Conservation (phyloP, 2,329 filamentous ascomycete genomes). For the Sphaerulina populicola region DNA sequence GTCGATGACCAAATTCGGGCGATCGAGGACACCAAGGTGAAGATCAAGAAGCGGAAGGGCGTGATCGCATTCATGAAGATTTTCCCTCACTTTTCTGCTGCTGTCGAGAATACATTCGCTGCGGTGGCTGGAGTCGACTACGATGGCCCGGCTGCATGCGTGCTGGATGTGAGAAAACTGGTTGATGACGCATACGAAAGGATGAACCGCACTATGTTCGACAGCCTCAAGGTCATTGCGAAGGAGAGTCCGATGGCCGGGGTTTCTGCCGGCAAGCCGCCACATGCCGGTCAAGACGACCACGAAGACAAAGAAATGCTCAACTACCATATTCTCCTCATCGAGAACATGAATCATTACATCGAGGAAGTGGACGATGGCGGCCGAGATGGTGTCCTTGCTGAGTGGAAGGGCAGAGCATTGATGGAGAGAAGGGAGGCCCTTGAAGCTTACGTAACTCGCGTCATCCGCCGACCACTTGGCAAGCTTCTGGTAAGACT, state of each 20-base stretch:
- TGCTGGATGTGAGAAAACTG: constrained; percentile 59
- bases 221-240: constrained; percentile 90
- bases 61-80: constrained; percentile 92
- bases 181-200: constrained; percentile 82
- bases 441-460: constrained; percentile 74
- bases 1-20: constrained; percentile 90
- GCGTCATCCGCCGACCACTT: constrained; percentile 79
- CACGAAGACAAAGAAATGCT: constrained; percentile 91
- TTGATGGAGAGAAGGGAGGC: constrained; percentile 74
- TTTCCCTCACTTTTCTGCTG: constrained; percentile 76
- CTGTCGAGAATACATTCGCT: constrained; percentile 74
- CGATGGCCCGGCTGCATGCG: constrained; percentile 43
- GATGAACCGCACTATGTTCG: constrained; percentile 92
- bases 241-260: constrained; percentile 51
- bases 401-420: constrained; percentile 74
- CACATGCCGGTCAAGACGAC: constrained; percentile 41
- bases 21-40: constrained; percentile 97
- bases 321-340: constrained; percentile 93
- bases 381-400: constrained; percentile 60
- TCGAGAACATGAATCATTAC: constrained; percentile 99
- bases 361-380: constrained; percentile 74
- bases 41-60: constrained; percentile 96
- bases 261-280: constrained; percentile 46
- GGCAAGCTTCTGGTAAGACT: constrained; percentile 65
- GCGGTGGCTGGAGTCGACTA: constrained; percentile 36